A percentile compares a stretch with the other conserved stretches of the same genome.
Evolutionary conservation across 2,329 filamentous ascomycete genomes (phyloP).

Genomic region (Talaromyces sp.): DNA sequence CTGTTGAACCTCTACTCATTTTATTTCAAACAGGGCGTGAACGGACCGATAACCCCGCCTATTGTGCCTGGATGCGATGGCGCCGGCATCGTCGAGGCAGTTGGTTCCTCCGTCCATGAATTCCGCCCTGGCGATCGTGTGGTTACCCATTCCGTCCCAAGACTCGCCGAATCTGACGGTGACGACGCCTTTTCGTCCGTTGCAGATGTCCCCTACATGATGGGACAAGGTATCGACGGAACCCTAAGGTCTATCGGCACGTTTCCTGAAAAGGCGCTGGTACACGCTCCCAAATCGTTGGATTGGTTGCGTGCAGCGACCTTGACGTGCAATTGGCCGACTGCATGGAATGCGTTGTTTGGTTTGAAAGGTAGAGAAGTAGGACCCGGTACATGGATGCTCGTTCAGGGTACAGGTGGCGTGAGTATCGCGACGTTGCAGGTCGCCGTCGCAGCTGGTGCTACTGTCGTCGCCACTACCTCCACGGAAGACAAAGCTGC

Average conservation of each 20-base stretch:
- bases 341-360: slow-evolving; percentile 57
- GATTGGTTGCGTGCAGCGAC: slow-evolving; percentile 28
- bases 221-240: slow-evolving; percentile 46
- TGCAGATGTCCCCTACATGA: slow-evolving; percentile 9
- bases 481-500: slow-evolving; percentile 49
- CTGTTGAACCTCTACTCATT: not conserved
- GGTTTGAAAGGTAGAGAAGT: slow-evolving; percentile 44
- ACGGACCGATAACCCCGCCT: slow-evolving; percentile 6
- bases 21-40: not conserved
- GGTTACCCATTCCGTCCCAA: not conserved
- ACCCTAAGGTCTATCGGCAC: slow-evolving; percentile 45
- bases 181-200: slow-evolving; percentile 27
- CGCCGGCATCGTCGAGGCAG: slow-evolving; percentile 55
- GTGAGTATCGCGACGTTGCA: slow-evolving; percentile 50
- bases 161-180: slow-evolving; percentile 43
- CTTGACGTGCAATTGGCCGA: slow-evolving; percentile 33
- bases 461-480: slow-evolving; percentile 51
- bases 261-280: slow-evolving; percentile 47
- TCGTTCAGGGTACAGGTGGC: slow-evolving; percentile 54
- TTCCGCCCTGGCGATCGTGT: slow-evolving; percentile 12
- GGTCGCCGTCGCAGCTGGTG: slow-evolving; percentile 42
- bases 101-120: slow-evolving; percentile 46
- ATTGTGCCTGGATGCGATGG: slow-evolving; percentile 57
- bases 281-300: slow-evolving; percentile 44
- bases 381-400: slow-evolving; percentile 47